Base-by-base conservation (phyloP, 345 rosid genomes). In the Camelina laxa region DNA sequence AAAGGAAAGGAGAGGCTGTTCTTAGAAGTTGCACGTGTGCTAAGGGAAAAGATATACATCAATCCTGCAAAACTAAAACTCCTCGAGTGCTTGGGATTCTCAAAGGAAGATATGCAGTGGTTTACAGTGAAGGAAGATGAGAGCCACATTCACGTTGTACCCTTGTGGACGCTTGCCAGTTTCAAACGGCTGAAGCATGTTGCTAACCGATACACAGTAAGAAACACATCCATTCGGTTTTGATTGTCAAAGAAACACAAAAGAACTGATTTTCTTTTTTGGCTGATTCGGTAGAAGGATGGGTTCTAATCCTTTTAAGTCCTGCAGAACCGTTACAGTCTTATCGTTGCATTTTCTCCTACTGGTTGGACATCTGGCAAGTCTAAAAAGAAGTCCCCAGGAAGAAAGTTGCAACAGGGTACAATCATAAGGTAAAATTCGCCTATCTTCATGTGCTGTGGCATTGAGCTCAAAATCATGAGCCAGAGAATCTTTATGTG, bases 121-220 rank as follows among this genome's bases (percentile, higher is more conserved):
- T 88, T 94, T 74, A 91, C 98, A 17, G 38, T 75, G 66, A 90
- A 90, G 44, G 96, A 90, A 84, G 83, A 74, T 36, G 97, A 92
- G 70, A 95, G 99, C 85, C 88, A 92, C 63, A 89, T 95, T 31
- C 99, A 92, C 72, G 88, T 95, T 65, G 93, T 95, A 38, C 97
- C 99, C 8, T 83, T 95, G 90, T 94, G 99, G 99, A 90, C 89
- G 1, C 93, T 94, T 48, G 97, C 99, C 15, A 95, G 95, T 86
- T 88, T 94, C 85, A 90, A 94, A 83, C 84, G 97, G 77, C 75
- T 94, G 73, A 92, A 92, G 78, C 90, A 90, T 74, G 64, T 87
- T 64, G 75, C 91, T 48, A 91, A 83, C 79, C 92, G 87, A 70
- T 91, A 91, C 85, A 80, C 70, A 84, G 97, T 94, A 76, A 88